Base-by-base conservation (phyloP, 2,329 filamentous ascomycete genomes). In the Amauroascus niger region DNA sequence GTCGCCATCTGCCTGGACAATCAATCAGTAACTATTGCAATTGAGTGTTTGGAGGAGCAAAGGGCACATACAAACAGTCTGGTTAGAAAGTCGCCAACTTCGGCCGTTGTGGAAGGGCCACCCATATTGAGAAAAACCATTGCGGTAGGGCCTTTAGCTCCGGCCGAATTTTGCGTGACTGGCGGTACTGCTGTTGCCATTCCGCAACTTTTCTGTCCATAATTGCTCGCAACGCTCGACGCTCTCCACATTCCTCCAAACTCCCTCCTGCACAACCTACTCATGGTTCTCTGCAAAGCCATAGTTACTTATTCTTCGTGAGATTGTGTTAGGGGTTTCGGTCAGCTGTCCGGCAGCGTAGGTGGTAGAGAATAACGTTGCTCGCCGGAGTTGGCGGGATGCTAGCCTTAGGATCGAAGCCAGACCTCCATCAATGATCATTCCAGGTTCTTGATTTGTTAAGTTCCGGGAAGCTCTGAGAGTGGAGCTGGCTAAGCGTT, bases 81-180 rank as follows among this genome's bases (percentile, higher is more conserved):
- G 68, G 86, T 93, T 46, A 98, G 74, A 66, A 97, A 98, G 70
- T 85, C 82, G 62, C 85, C 84, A 33, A 98, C 93, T 74, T 98
- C 89, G 61, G 84, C 81, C 3, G 85, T 86, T 3, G 87, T 95
- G 1, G 88, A 87, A 2, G 93, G 93, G 0, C 93, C 93, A 56
- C 93, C 93, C 93, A 98, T 98, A 72, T 98, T 98, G 74, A 98
- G 81, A 66, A 98, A 96, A 13, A 98, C 93, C 82, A 98, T 97
- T 41, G 93, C 93, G 3, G 93, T 98, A 6, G 90, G 89, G 0
- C 91, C 91, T 65, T 87, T 79, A 2, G 79, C 77, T 47, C 78
- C 80, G 0, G 80, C 80, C 6, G 79, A 76, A 77, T 88, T 79
- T 68, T 94, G 88, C 0, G 87, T 90, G 20, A 93, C 88, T 6